Evolutionary conservation across 768 basidiomycete genomes (phyloP).

Genomic region (Lepiota brunneoincarnata): DNA sequence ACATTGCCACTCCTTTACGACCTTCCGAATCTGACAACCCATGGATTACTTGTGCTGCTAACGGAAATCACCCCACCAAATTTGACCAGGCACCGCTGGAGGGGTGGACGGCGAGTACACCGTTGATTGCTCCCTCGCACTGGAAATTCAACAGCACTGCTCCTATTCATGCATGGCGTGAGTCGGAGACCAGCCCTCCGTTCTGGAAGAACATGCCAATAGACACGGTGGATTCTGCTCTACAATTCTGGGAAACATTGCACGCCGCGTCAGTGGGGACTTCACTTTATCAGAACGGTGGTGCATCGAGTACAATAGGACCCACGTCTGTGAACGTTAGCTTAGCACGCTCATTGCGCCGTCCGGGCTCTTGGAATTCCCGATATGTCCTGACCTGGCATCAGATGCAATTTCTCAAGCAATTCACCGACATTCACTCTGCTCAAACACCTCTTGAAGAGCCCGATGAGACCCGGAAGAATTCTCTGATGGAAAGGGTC

Average conservation of each 20-base stretch:
- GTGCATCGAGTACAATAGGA: conserved; percentile 2
- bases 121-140: conserved; percentile 52
- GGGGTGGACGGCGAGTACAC: conserved; percentile 42
- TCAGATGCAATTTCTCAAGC: conserved; percentile 63
- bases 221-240: conserved; percentile 33
- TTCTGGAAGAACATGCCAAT: conserved; percentile 54
- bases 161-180: conserved; percentile 60
- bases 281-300: conserved; percentile 17
- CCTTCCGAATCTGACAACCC: conserved; percentile 39
- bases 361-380: conserved; percentile 56
- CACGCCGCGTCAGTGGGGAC: conserved; percentile 42
- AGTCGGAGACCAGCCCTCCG: conserved; percentile 45
- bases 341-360: conserved; percentile 52
- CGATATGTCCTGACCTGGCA: conserved; percentile 63
- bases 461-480: conserved; percentile 31
- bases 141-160: conserved; percentile 60
- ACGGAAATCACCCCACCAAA: conserved; percentile 39
- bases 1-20: conserved; percentile 58
- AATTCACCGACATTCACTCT: conserved; percentile 40
- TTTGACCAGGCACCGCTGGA: conserved; percentile 44
- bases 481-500: conserved; percentile 41
- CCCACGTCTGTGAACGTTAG: conserved; percentile 19
- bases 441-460: conserved; percentile 49
- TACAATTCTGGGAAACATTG: conserved; percentile 58
- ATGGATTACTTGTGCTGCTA: conserved; percentile 42